Evolutionary conservation across 169 alveolate genomes (phyloP).

Genomic region (Cryptosporidium tyzzeri): DNA sequence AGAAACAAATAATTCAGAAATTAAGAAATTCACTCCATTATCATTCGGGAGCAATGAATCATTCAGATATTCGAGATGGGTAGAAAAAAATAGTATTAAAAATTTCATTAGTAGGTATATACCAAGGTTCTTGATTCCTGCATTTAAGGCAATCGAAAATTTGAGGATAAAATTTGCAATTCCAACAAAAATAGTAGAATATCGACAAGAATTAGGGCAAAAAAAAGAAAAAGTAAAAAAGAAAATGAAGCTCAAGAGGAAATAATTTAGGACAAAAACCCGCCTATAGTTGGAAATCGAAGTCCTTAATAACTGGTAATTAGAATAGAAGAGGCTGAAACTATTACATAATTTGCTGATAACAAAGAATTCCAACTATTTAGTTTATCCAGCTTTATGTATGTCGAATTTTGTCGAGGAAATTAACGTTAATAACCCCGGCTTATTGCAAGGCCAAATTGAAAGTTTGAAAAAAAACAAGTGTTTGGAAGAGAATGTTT

Average conservation of each 20-base stretch:
- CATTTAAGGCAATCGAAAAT: constrained; percentile 49
- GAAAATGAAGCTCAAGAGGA: not conserved
- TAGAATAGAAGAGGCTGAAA: not conserved
- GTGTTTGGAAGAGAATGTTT: not conserved
- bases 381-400: constrained; percentile 3
- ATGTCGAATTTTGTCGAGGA: constrained; percentile 20
- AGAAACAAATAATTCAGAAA: not conserved
- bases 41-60: constrained; percentile 8
- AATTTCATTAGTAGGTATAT: constrained; percentile 45
- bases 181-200: constrained; percentile 9
- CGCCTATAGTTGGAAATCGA: not conserved
- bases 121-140: constrained; percentile 63
- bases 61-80: constrained; percentile 48
- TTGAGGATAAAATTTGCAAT: constrained; percentile 60
- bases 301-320: not conserved
- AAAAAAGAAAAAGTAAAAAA: constrained; percentile 14
- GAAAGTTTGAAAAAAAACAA: not conserved
- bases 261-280: not conserved
- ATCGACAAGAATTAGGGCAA: not conserved
- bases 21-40: not conserved
- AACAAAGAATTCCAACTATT: constrained; percentile 7
- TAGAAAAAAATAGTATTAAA: constrained; percentile 15
- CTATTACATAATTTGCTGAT: not conserved
- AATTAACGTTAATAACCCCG: not conserved
- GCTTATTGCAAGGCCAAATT: not conserved